Evolutionary conservation across 2,329 filamentous ascomycete species (phyloP).

Genomic region (Ceratocystis cacaofunesta): DNA sequence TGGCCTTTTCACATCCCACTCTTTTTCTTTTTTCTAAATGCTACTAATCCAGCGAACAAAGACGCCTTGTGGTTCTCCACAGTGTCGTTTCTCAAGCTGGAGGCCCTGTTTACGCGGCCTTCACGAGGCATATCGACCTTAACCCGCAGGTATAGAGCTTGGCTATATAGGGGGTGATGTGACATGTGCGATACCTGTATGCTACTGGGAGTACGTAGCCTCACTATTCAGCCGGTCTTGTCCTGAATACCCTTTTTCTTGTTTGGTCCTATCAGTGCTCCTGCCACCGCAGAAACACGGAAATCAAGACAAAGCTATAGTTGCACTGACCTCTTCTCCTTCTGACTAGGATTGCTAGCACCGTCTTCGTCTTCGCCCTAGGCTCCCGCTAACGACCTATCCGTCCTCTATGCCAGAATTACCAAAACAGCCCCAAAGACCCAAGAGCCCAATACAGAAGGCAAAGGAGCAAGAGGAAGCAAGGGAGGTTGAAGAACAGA

Average conservation of each 20-base stretch:
- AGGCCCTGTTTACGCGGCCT: not conserved
- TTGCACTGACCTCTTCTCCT: constrained; percentile 3
- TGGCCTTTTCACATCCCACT: not conserved
- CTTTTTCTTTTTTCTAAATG: not conserved
- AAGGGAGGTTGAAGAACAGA: constrained; percentile 1
- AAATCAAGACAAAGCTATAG: not conserved
- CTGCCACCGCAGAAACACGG: not conserved
- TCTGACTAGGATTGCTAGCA: not conserved
- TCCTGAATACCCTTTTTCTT: not conserved
- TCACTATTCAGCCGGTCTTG: not conserved
- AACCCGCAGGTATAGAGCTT: not conserved
- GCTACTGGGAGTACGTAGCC: not conserved
- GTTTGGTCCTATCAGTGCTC: not conserved
- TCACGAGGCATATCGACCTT: not conserved
- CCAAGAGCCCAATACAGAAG: not conserved
- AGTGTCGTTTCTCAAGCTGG: not conserved
- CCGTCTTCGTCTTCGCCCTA: not conserved
- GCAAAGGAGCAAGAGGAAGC: not conserved
- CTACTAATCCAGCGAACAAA: not conserved
- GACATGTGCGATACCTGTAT: not conserved
- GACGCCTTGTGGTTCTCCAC: not conserved
- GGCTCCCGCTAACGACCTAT: not conserved
- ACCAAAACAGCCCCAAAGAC: not conserved
- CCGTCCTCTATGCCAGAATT: not conserved
- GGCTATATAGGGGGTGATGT: not conserved